Evolutionary conservation across 2,329 filamentous ascomycete genomes (phyloP), one percentile per base, ranked within the genome.

Genomic region (Apiospora aurea): DNA sequence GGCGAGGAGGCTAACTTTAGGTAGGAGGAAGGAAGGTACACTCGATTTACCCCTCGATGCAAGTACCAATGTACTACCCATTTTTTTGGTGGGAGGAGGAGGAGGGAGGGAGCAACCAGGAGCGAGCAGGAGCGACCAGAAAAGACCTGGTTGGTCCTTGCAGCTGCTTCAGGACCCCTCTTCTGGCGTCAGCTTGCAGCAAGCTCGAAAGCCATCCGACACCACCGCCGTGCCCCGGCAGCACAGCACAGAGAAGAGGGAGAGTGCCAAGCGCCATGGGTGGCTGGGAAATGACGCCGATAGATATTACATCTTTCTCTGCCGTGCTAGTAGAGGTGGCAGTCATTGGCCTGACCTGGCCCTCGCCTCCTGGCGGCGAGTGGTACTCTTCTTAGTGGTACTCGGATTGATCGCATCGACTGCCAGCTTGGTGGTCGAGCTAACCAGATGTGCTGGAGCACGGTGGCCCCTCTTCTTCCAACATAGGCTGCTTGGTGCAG

Each of bases 111-210:
- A 61, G 13, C 13, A 16, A n/a, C n/a, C n/a, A n/a, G 14, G 26
- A 57, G 14, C 26, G 51, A 61, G 14, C 14, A 16, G 29, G 18
- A 57, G 26, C 41, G 41, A 43, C 41, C 41, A 43, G 13, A 43
- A 43, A 24, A 13, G 26, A 57, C 51, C 29, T 61, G 53, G 53
- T 61, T 61, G 53, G 53, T 61, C 53, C 53, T 61, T 61, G 53
- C 29, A 61, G 38, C 29, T 61, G 29, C 29, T 61, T 38, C 29
- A n/a, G 53, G 53, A 38, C 53, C 53, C 53, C 53, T 61, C 53
- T 61, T 61, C 53, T 61, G 53, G 53, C 53, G 53, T 61, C 53
- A 61, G 53, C 53, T 38, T 61, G 53, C 53, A 61, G 53, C 26
- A 34, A 29, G 51, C 53, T 26, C 38, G 16, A 61, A 7, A 38